Evolutionary conservation across 2,329 filamentous ascomycete genomes (phyloP).

Genomic region (Alternaria conjuncta): DNA sequence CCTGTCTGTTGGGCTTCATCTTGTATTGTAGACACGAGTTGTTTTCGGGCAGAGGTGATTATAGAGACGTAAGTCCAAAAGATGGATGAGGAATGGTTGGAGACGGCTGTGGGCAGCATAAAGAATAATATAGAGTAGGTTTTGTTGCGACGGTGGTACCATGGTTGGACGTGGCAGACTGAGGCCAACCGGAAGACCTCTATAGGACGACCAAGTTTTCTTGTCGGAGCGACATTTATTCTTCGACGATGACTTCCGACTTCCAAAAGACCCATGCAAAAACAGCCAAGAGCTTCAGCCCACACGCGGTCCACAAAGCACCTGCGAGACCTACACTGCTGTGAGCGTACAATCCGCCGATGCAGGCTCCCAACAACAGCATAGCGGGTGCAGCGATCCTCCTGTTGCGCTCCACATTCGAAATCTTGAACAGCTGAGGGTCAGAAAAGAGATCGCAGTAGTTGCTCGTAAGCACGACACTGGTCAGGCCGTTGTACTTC

Average conservation of each 20-base stretch:
- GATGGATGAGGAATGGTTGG: background rate
- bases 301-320: slow-evolving; percentile 57
- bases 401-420: slow-evolving; percentile 62
- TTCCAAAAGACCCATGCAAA: slow-evolving; percentile 53
- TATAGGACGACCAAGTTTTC: background rate
- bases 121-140: background rate
- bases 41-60: background rate
- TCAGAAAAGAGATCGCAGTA: slow-evolving; percentile 83
- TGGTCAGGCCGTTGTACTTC: slow-evolving; percentile 73
- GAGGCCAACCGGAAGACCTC: background rate
- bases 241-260: slow-evolving; percentile 31
- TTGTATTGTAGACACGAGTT: background rate
- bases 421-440: slow-evolving; percentile 54
- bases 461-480: slow-evolving; percentile 79
- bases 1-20: background rate
- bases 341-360: slow-evolving; percentile 62
- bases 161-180: background rate
- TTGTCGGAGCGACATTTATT: background rate
- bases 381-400: slow-evolving; percentile 58
- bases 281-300: slow-evolving; percentile 49
- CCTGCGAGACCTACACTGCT: slow-evolving; percentile 59
- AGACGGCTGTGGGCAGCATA: background rate
- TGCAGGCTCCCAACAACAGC: slow-evolving; percentile 61
- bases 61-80: background rate
- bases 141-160: background rate